These are phyloP conservation scores for Candida andamanensis DNA, from an alignment of 805 yeast genomes.

Conservation along the genomic window DNA sequence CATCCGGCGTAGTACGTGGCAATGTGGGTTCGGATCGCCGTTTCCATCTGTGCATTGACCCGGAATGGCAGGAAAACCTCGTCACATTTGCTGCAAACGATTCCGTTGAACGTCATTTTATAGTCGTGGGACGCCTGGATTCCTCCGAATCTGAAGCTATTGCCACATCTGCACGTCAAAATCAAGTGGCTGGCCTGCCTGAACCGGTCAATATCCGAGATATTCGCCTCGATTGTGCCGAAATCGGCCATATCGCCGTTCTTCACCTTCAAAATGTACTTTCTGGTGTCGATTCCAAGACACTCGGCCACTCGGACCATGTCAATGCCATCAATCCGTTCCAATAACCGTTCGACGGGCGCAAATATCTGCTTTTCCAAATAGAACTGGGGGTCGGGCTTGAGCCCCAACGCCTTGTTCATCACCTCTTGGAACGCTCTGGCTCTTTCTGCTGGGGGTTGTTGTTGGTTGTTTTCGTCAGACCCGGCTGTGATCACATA, in stretches of 20 bases:
- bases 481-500: conserved; percentile 60
- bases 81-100: conserved; percentile 63
- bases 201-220: conserved; percentile 80
- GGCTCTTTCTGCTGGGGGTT: conserved; percentile 70
- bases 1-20: conserved; percentile 81
- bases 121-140: conserved; percentile 59
- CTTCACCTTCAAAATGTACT: conserved; percentile 45
- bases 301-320: conserved; percentile 68
- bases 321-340: conserved; percentile 83
- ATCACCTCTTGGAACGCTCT: conserved; percentile 73
- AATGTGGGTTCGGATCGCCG: conserved; percentile 62
- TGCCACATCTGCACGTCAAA: conserved; percentile 60
- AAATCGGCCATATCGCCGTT: conserved; percentile 35
- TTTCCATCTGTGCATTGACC: conserved; percentile 69
- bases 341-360: conserved; percentile 84
- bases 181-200: conserved; percentile 52
- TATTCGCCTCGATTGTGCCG: conserved; percentile 75
- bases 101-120: conserved; percentile 60
- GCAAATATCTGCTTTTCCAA: conserved; percentile 85
- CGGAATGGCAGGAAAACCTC: conserved; percentile 45
- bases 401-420: conserved; percentile 42
- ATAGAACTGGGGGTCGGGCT: conserved; percentile 75
- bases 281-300: conserved; percentile 71
- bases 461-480: conserved; percentile 29
- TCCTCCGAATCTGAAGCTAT: conserved; percentile 67